phyloP scores from a whole-genome alignment of 441 rosid species.

The Corymbia citriodora region DNA sequence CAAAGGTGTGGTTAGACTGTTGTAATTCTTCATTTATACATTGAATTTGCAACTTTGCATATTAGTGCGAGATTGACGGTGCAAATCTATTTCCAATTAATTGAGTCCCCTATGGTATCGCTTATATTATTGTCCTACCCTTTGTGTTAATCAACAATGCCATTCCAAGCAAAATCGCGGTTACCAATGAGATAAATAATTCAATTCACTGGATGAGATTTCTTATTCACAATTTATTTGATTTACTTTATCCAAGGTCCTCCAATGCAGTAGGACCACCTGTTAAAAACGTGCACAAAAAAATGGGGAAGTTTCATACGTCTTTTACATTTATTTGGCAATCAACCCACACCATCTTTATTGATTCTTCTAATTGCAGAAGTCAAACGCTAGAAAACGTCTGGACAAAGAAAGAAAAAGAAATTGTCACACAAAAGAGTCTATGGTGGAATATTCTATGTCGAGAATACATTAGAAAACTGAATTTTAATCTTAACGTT shows the following conservation, averaged over 20 bases:
- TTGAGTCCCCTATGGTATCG: not conserved
- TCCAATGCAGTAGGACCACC: no score
- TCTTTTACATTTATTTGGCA: no score
- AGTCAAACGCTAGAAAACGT: not conserved
- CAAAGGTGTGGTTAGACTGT: not conserved
- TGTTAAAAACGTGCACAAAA: no score
- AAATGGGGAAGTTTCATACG: no score
- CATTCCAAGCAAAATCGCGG: not conserved
- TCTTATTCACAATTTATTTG: not conserved
- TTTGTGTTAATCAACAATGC: not conserved
- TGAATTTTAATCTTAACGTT: not conserved
- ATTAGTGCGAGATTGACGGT: not conserved
- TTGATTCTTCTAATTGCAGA: not conserved
- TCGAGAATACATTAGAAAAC: not conserved
- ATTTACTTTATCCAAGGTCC: not conserved
- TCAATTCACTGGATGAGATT: not conserved
- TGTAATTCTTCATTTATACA: not conserved
- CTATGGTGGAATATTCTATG: not conserved
- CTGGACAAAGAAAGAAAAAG: not conserved
- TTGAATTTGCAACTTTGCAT: no score
- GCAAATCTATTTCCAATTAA: no score
- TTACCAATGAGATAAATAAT: not conserved
- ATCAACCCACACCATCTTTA: no score
- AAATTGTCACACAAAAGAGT: not conserved
- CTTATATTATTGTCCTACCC: not conserved